A percentile compares a stretch with the other conserved stretches of the same genome.
Evolutionary conservation across 352 stramenopile species (phyloP).

Genomic region (Globisporangium carolinianum): DNA sequence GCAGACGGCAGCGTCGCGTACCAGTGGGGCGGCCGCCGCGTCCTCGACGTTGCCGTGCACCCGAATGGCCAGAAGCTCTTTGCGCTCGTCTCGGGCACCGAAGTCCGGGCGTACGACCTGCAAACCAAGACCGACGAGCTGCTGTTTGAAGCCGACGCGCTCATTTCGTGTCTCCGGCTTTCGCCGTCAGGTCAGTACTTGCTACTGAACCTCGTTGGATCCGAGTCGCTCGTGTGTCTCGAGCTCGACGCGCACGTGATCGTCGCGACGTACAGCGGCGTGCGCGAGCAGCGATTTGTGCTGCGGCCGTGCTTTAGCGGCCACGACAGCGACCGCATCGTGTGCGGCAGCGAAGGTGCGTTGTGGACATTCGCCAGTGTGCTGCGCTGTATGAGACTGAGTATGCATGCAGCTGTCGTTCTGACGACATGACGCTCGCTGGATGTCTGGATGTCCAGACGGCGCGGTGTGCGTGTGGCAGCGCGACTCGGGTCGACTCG

Average conservation of each 20-base stretch:
- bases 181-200: slow-evolving; percentile 39
- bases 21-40: slow-evolving; percentile 58
- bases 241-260: slow-evolving; percentile 35
- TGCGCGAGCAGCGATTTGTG: slow-evolving; percentile 59
- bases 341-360: slow-evolving; percentile 67
- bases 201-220: slow-evolving; percentile 54
- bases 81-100: slow-evolving; percentile 42
- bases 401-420: too few relatives aligned
- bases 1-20: slow-evolving; percentile 42
- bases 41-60: slow-evolving; percentile 58
- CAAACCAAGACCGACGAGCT: slow-evolving; percentile 47
- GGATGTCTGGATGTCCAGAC: slow-evolving; percentile 19
- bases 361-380: not conserved
- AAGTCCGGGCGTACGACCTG: slow-evolving; percentile 61
- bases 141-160: slow-evolving; percentile 42
- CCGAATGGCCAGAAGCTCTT: slow-evolving; percentile 45
- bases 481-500: slow-evolving; percentile 38
- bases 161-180: slow-evolving; percentile 50
- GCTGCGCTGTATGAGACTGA: not conserved
- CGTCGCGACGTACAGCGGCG: slow-evolving; percentile 40
- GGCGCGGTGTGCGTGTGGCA: slow-evolving; percentile 54
- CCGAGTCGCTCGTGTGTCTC: slow-evolving; percentile 52
- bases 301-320: slow-evolving; percentile 57
- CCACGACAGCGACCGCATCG: slow-evolving; percentile 38
- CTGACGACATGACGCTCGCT: too few relatives aligned